phyloP scores from a whole-genome alignment of 2,329 filamentous ascomycete species.

The Madurella mycetomatis region DNA sequence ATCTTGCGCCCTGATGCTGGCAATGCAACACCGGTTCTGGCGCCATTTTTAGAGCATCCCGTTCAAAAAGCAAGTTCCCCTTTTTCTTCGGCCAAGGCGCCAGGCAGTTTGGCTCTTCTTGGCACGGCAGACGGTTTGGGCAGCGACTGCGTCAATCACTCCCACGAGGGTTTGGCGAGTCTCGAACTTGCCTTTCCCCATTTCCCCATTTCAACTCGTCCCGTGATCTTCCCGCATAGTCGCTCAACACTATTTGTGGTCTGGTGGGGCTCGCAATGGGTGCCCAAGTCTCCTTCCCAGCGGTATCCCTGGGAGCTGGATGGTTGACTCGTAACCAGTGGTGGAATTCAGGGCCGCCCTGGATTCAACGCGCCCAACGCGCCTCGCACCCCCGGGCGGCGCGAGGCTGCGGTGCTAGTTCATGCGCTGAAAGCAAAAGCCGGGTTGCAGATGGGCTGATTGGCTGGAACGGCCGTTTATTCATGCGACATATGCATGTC shows the following conservation, averaged over 20 bases:
- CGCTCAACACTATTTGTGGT: too few relatives aligned
- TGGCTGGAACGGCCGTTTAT: conserved; percentile 9
- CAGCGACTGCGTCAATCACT: too few relatives aligned
- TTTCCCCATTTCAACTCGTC: too few relatives aligned
- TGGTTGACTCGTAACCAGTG: neutral
- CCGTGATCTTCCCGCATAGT: too few relatives aligned
- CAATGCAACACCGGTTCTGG: neutral
- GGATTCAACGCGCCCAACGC: conserved; percentile 8
- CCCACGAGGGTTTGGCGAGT: too few relatives aligned
- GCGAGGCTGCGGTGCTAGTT: neutral
- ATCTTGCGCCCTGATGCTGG: neutral
- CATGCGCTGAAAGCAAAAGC: conserved; percentile 6
- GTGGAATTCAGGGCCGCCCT: neutral
- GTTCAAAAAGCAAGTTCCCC: too few relatives aligned
- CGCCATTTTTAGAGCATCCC: too few relatives aligned
- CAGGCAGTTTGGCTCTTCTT: neutral
- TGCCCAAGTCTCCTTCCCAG: neutral
- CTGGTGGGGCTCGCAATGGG: too few relatives aligned
- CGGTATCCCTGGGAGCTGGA: neutral
- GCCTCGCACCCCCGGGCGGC: neutral
- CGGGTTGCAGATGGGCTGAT: conserved; percentile 6
- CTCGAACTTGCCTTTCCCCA: too few relatives aligned
- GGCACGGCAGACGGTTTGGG: neutral
- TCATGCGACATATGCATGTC: conserved; percentile 10
- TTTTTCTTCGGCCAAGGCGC: neutral